Conservation (phyloP, 169 alveolate genomes). For the Plasmodium relictum region DNA sequence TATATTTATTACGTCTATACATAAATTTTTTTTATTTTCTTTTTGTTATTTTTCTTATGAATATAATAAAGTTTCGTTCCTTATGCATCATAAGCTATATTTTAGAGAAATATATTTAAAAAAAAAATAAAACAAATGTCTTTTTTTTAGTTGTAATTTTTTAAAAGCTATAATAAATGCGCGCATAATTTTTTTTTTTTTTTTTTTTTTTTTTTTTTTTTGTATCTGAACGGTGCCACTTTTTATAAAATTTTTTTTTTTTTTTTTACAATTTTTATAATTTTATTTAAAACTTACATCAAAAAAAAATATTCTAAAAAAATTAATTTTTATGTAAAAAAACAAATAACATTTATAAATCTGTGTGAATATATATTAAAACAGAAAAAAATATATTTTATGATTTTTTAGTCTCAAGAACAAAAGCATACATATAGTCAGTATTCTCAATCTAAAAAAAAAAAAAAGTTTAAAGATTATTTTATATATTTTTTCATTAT, state of each 20-base stretch:
- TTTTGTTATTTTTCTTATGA: background rate
- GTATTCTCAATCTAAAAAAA: constrained; percentile 33
- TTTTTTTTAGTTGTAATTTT: constrained; percentile 14
- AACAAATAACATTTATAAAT: background rate
- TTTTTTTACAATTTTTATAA: background rate
- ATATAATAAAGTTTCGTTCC: background rate
- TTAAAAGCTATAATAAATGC: constrained; percentile 7
- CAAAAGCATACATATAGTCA: constrained; percentile 58
- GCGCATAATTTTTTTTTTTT: background rate
- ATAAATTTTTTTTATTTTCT: background rate
- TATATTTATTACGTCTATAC: background rate
- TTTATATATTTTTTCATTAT: background rate
- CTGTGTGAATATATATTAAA: background rate
- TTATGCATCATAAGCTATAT: no score
- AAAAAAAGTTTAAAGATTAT: background rate
- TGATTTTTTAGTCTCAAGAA: constrained; percentile 31
- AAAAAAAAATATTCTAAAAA: constrained; percentile 10
- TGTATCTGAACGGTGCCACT: background rate
- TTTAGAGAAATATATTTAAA: background rate
- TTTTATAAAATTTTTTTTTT: constrained; percentile 5
- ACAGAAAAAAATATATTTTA: background rate
- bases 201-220: constrained; percentile 6
- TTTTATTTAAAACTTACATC: constrained; percentile 7
- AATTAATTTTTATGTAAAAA: background rate
- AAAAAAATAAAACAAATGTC: background rate